Percentiles rank a stretch among this genome's conserved stretches.
These are phyloP conservation scores for Lactifluus pinguis DNA, from an alignment of 768 basidiomycete species.

Conservation along the genomic window DNA sequence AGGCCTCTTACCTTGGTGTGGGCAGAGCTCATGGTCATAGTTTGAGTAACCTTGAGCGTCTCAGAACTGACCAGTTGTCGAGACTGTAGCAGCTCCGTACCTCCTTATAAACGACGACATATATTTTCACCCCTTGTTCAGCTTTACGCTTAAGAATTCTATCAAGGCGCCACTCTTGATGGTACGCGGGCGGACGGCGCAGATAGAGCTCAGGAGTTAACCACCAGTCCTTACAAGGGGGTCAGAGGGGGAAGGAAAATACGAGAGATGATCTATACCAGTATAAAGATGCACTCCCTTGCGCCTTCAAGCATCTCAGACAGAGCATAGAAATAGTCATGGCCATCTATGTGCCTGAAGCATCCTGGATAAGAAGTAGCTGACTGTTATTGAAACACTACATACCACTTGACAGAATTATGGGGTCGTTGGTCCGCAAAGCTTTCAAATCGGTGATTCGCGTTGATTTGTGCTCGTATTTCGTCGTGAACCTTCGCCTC, in stretches of 20 bases:
- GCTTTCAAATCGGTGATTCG: conserved; percentile 72
- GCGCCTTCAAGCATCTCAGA: conserved; percentile 83
- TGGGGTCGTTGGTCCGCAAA: conserved; percentile 67
- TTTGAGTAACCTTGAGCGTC: conserved; percentile 60
- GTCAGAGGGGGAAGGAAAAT: background rate
- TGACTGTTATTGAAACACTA: background rate
- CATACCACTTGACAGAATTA: conserved; percentile 78
- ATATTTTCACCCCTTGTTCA: conserved; percentile 82
- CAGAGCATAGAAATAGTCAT: conserved; percentile 94
- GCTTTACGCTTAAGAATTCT: conserved; percentile 80
- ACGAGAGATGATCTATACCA: conserved; percentile 35
- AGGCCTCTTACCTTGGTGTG: conserved; percentile 60
- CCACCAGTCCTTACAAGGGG: conserved; percentile 68
- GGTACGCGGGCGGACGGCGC: conserved; percentile 78
- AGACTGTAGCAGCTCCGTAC: conserved; percentile 26
- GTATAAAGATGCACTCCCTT: conserved; percentile 78
- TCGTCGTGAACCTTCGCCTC: conserved; percentile 64
- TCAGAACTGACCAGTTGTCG: background rate
- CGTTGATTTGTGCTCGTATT: conserved; percentile 65
- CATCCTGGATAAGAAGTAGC: background rate
- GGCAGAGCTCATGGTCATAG: conserved; percentile 81
- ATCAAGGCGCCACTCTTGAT: conserved; percentile 88
- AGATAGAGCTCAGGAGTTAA: conserved; percentile 92
- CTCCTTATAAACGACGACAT: conserved; percentile 94
- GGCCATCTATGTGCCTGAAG: conserved; percentile 80